phyloP scores from a whole-genome alignment of 306 rosid species.

The Sesbania bispinosa region DNA sequence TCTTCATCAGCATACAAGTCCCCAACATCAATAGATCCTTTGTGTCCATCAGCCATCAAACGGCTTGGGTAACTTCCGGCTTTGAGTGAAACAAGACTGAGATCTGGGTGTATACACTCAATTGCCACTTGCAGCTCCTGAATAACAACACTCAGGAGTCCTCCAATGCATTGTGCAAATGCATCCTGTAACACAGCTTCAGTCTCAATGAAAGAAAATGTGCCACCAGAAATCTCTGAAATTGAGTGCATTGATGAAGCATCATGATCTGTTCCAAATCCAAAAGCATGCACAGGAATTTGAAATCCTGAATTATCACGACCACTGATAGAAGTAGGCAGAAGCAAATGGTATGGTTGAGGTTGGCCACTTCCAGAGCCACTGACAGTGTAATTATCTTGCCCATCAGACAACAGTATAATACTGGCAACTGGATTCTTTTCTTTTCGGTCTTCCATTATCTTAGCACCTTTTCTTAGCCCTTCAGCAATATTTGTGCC shows the following conservation, averaged over 20 bases:
- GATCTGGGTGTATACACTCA: constrained; percentile 57
- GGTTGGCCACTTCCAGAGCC: constrained; percentile 58
- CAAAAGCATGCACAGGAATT: constrained; percentile 93
- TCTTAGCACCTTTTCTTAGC: constrained; percentile 84
- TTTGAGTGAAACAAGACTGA: constrained; percentile 58
- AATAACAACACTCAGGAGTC: constrained; percentile 85
- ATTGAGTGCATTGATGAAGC: constrained; percentile 93
- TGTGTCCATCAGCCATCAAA: constrained; percentile 52
- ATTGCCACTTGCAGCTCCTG: constrained; percentile 85
- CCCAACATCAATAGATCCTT: constrained; percentile 73
- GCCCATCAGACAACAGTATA: constrained; percentile 89
- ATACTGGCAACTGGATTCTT: constrained; percentile 87
- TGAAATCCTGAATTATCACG: constrained; percentile 67
- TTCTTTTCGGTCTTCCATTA: constrained; percentile 88
- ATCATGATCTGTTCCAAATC: constrained; percentile 94
- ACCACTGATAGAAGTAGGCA: constrained; percentile 66
- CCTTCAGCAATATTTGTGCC: constrained; percentile 99
- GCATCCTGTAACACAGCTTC: constrained; percentile 95
- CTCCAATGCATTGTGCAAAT: constrained; percentile 98
- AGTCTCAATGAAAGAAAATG: constrained; percentile 94
- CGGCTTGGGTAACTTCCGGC: constrained; percentile 86
- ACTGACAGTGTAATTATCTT: constrained; percentile 81
- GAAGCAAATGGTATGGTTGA: constrained; percentile 73
- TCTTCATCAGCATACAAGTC: constrained; percentile 96
- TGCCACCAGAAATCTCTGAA: constrained; percentile 94